These are phyloP conservation scores for Peniophora sp. DNA, from an alignment of 1,284 basidiomycete genomes.

Conservation along the genomic window DNA sequence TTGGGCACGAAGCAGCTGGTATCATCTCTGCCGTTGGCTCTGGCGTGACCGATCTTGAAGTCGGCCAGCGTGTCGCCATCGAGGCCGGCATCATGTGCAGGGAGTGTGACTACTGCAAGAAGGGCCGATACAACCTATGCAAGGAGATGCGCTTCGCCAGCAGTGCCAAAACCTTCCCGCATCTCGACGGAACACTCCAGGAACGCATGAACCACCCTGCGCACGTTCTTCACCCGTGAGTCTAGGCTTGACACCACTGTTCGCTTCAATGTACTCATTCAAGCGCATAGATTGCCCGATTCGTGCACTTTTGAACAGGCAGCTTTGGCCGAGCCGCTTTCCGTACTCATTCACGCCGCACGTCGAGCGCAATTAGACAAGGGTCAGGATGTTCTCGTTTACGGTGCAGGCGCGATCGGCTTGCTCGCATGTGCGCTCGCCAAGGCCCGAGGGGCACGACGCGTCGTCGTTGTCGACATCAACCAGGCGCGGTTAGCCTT, in stretches of 20 bases:
- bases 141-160: conserved; percentile 82
- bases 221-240: conserved; percentile 80
- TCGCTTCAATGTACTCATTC: conserved; percentile 8
- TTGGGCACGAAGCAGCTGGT: conserved; percentile 90
- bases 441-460: conserved; percentile 60
- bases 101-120: conserved; percentile 55
- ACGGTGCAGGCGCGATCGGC: conserved; percentile 90
- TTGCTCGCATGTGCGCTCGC: conserved; percentile 81
- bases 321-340: conserved; percentile 82
- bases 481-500: conserved; percentile 77
- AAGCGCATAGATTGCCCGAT: conserved; percentile 60
- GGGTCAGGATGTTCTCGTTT: conserved; percentile 74
- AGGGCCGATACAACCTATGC: conserved; percentile 94
- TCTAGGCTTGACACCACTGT: conserved; percentile 14
- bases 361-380: conserved; percentile 51
- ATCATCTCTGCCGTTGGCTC: conserved; percentile 69
- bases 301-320: conserved; percentile 67
- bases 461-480: conserved; percentile 79
- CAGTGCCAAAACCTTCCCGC: conserved; percentile 88
- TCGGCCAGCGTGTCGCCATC: conserved; percentile 89
- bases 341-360: conserved; percentile 77
- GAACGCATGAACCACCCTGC: conserved; percentile 84
- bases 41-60: conserved; percentile 54
- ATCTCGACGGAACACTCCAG: conserved; percentile 89
- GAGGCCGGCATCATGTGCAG: conserved; percentile 90